Evolutionary conservation across 2,329 filamentous ascomycete species (phyloP), one percentile per base, ranked within the genome.

Genomic region (Clonostachys chloroleuca): DNA sequence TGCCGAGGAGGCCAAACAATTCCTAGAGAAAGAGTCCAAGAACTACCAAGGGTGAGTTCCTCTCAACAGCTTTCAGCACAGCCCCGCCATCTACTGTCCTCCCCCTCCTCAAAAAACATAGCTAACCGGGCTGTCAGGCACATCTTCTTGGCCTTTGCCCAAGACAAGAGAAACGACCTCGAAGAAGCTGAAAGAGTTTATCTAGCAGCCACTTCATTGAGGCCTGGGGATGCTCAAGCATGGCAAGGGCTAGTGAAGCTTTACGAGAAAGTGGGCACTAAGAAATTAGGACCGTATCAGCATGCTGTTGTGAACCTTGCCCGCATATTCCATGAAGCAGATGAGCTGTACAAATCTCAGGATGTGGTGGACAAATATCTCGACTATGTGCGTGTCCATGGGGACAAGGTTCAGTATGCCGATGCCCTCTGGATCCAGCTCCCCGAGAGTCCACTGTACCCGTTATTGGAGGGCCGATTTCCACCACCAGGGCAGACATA

Each of bases 171-270:
- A 51, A 81, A 82, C 50, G 79, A 83, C 51, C 68, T 78, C 8
- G 82, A 87, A 7, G 86, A 89, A 39, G 84, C 94, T 0, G 91
- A 94, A 56, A 79, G 77, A 34, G 81, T 84, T 2, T 97, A 97
- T 65, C 74, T 78, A 39, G 74, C 79, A 34, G 94, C 92, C 2
- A 81, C 87, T 6, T 73, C 75, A 17, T 72, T 89, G 51, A 92
- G 89, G 53, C 81, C 84, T 1, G 74, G 81, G 16, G 91, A 96
- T 55, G 73, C 82, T n/a, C 87, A 92, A 58, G 88, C 88, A 54
- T 97, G 89, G 90, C 88, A 96, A 62, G 94, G 94, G 2, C 73
- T 99, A 42, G 80, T 94, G 64, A 88, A 85, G 59, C 68, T 97
- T 33, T 96, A 90, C 62, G 89, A 96, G 67, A 86, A 83, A 56